Base-by-base conservation (phyloP, 148 eudicot species). In the Vaccinium macrocarpon region DNA sequence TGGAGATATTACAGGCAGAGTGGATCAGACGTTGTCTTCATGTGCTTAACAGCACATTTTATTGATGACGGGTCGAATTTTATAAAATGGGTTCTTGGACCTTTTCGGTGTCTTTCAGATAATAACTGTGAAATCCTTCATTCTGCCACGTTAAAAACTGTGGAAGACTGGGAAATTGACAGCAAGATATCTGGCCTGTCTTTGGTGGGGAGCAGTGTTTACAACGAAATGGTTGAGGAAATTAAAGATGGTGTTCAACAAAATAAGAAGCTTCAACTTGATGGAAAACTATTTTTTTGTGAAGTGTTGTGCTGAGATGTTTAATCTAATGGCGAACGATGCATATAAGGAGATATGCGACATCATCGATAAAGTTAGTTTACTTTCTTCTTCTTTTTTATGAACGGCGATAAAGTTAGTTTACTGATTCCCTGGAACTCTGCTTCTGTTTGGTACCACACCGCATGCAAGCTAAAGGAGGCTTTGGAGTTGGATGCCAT, bases 271-370 rank as follows among this genome's bases (percentile, higher is more conserved):
- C 77, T 85, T 50, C 77, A 16, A 50, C 62, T 84, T 64, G 53
- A 86, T 71, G 90, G 84, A 49, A 84, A 81, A 49, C 38, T 88
- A 55, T 86, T 88, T 84, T 84, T 77, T 72, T 70, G 88, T 88
- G 5, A 32, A 51, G 13, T 84, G 84, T 35, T 35, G 84, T 53
- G 46, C 84, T 19, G 52, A 86, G 49, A 15, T 84, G 15, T 32
- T 88, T 15, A 81, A 57, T 57, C 76, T 0, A 35, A 85, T 81
- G 84, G 80, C 78, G 9, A 62, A 83, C 6, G 52, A 32, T 13
- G 89, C 84, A 11, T 85, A 35, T 25, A 23, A 79, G 29, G 84
- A 53, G 52, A 80, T 88, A 52, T 6, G 68, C 18, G 13, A 42
- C 0, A 82, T 73, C n/a, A 88, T 85, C 15, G 11, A 19, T 19